phyloP scores from a whole-genome alignment of 2,329 filamentous ascomycete genomes.

The Gnomoniopsis smithogilvyi region DNA sequence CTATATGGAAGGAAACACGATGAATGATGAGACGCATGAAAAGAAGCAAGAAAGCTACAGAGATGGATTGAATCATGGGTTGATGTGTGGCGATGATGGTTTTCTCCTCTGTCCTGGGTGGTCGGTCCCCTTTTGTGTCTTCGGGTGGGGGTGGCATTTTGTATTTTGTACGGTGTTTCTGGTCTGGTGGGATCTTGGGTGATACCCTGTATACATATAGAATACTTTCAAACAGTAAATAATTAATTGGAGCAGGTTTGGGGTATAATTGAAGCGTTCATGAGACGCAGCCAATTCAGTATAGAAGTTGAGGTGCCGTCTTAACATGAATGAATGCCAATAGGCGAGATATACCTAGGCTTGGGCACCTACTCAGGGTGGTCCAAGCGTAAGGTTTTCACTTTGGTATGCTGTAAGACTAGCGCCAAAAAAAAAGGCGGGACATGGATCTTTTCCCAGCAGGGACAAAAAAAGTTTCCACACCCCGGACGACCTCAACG shows the following conservation, averaged over 20 bases:
- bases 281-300: too few species aligned
- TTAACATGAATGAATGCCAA: too few species aligned
- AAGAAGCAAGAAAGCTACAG: neutral
- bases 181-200: neutral
- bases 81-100: neutral
- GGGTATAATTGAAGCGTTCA: neutral
- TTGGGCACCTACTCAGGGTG: too few species aligned
- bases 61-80: neutral
- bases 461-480: conserved; percentile 16
- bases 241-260: neutral
- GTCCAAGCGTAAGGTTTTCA: neutral
- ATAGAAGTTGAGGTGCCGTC: neutral
- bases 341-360: too few species aligned
- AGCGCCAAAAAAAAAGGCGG: neutral
- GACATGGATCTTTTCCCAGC: conserved; percentile 2
- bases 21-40: neutral
- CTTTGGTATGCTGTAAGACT: neutral
- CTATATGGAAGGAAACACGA: conserved; percentile 37
- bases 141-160: neutral
- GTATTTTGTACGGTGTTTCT: neutral
- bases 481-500: neutral
- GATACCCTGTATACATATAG: neutral
- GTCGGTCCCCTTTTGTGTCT: neutral
- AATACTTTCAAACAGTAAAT: neutral
- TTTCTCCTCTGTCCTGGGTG: neutral